These are phyloP conservation scores for Lophiostoma macrostomum DNA, from an alignment of 495 filamentous ascomycete species.

Conservation along the genomic window DNA sequence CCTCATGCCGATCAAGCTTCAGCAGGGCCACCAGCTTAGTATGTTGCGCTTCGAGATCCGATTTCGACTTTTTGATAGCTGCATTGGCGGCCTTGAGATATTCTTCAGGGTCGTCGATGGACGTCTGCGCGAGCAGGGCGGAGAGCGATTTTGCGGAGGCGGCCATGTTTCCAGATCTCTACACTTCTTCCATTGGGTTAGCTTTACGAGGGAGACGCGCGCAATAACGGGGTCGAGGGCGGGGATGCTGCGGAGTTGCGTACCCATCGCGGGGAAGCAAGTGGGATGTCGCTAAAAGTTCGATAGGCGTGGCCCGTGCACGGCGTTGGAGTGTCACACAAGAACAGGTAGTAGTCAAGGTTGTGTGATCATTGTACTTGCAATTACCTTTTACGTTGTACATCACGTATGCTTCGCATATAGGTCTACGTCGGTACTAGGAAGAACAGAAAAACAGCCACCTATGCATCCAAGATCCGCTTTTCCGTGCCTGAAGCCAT, in stretches of 20 bases:
- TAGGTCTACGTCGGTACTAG: no score
- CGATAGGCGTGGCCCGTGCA: no score
- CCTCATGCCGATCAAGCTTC: slow-evolving; percentile 90
- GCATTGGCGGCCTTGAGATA: slow-evolving; percentile 69
- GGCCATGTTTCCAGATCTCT: slow-evolving; percentile 24
- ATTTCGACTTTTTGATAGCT: slow-evolving; percentile 60
- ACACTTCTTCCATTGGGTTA: slow-evolving; percentile 11
- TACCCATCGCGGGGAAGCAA: no score
- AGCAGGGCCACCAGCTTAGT: slow-evolving; percentile 81
- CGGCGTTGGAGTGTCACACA: no score
- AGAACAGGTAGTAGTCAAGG: no score
- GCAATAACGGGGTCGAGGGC: not conserved
- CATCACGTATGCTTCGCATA: no score
- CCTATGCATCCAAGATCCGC: not conserved
- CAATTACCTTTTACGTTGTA: no score
- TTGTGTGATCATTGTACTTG: no score
- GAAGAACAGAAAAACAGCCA: no score
- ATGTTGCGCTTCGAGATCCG: slow-evolving; percentile 66
- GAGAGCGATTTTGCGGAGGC: slow-evolving; percentile 50
- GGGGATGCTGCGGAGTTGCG: not conserved
- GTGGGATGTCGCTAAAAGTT: no score
- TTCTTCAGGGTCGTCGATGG: slow-evolving; percentile 73
- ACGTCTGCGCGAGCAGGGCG: slow-evolving; percentile 54
- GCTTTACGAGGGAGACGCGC: not conserved
- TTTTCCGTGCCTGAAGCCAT: not conserved